Conservation (phyloP, 768 basidiomycete species). For the Leccinum subtestaceum region DNA sequence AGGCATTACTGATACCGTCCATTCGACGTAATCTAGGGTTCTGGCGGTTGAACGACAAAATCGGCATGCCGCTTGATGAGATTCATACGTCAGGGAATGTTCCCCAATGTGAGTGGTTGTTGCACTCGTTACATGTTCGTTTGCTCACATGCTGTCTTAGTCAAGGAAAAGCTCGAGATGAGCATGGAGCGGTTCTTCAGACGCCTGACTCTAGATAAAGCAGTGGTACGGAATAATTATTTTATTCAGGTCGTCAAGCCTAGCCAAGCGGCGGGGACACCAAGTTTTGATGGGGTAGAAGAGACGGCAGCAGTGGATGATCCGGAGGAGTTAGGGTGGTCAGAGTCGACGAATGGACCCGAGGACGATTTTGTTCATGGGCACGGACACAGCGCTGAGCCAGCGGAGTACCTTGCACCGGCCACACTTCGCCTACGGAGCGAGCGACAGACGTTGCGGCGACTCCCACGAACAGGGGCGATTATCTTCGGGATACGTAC, state of each 20-base stretch:
- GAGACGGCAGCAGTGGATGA: conserved; percentile 33
- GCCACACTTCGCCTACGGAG: conserved; percentile 52
- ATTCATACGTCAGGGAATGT: conserved; percentile 71
- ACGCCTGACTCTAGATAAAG: conserved; percentile 62
- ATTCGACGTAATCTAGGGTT: conserved; percentile 45
- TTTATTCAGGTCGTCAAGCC: conserved; percentile 41
- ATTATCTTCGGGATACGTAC: conserved; percentile 70
- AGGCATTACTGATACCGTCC: neutral
- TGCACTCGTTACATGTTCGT: neutral
- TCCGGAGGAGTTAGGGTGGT: conserved; percentile 68
- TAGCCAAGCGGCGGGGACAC: neutral
- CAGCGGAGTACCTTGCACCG: conserved; percentile 28
- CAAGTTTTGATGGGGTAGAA: conserved; percentile 4
- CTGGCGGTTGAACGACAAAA: conserved; percentile 76
- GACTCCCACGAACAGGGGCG: conserved; percentile 61
- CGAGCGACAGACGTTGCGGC: conserved; percentile 65
- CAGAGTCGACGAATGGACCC: conserved; percentile 48
- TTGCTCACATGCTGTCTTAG: conserved; percentile 31
- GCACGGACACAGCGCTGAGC: conserved; percentile 25
- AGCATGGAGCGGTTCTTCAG: conserved; percentile 72
- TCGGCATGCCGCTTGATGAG: conserved; percentile 67
- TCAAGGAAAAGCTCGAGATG: conserved; percentile 57
- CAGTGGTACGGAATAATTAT: conserved; percentile 73
- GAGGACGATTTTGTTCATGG: conserved; percentile 45
- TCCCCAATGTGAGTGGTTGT: conserved; percentile 55